phyloP scores from a whole-genome alignment of 257 asterid species.

The Solanum microdontum region DNA sequence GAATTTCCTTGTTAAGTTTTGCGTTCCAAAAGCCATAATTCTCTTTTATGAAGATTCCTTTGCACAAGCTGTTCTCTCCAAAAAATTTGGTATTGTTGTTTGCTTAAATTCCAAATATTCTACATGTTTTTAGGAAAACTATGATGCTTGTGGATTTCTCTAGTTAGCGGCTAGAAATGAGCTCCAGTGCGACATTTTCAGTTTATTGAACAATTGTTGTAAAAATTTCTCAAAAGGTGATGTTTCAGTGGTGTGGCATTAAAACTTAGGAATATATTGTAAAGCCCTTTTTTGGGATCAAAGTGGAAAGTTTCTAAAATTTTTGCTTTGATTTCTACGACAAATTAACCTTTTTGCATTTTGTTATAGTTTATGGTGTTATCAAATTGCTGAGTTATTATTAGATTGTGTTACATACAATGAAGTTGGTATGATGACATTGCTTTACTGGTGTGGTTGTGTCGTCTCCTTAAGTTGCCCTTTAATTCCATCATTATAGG shows the following conservation, averaged over 20 bases:
- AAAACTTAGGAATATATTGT: background rate
- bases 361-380: background rate
- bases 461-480: background rate
- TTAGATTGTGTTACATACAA: background rate
- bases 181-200: background rate
- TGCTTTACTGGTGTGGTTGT: background rate
- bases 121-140: background rate
- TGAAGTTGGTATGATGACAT: background rate
- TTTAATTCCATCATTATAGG: slow-evolving; percentile 28
- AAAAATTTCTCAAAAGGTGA: background rate
- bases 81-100: background rate
- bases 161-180: background rate
- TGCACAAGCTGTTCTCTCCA: background rate
- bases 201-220: background rate
- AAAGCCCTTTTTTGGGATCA: background rate
- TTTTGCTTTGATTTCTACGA: background rate
- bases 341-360: background rate
- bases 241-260: background rate
- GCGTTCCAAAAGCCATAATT: background rate
- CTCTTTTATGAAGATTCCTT: background rate
- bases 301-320: background rate
- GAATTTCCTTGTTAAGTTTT: background rate
- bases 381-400: background rate
- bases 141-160: background rate
- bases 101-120: background rate